Percentiles rank a stretch among this genome's conserved stretches.
Conservation (phyloP, 2,329 filamentous ascomycete genomes). For the Fusarium paranaense region DNA sequence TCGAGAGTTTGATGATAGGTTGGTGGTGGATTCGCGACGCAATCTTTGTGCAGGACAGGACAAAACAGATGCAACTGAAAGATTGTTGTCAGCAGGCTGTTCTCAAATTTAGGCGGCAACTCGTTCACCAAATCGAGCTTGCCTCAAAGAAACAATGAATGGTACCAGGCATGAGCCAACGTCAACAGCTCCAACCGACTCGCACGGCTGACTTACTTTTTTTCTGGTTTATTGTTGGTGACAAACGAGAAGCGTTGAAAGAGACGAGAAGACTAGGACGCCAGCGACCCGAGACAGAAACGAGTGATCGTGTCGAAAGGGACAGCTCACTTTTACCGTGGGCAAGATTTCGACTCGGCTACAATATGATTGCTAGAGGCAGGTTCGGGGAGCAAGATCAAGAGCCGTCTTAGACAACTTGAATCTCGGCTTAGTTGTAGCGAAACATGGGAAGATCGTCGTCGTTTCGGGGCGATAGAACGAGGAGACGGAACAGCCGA, state of each 20-base stretch:
- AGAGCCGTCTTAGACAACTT: conserved; percentile 49
- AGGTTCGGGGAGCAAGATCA: conserved; percentile 41
- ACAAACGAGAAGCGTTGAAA: conserved; percentile 50
- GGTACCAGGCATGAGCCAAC: neutral
- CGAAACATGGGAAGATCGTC: conserved; percentile 49
- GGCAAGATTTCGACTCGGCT: conserved; percentile 46
- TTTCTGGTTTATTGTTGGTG: conserved; percentile 33
- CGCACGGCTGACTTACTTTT: conserved; percentile 39
- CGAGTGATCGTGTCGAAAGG: conserved; percentile 54
- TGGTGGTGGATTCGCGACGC: conserved; percentile 13
- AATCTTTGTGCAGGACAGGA: conserved; percentile 25
- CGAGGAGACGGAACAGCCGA: conserved; percentile 26
- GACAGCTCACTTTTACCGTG: conserved; percentile 62
- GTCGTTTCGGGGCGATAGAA: conserved; percentile 35
- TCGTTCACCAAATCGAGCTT: neutral
- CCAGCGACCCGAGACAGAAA: conserved; percentile 64
- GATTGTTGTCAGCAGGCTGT: conserved; percentile 20
- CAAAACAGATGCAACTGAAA: conserved; percentile 20
- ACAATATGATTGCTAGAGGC: conserved; percentile 32
- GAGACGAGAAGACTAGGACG: conserved; percentile 61
- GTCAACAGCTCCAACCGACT: neutral
- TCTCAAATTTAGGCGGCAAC: neutral
- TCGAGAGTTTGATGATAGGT: conserved; percentile 1
- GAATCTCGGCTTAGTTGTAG: conserved; percentile 45
- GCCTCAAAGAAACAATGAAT: neutral